These are phyloP conservation scores for Earliella scabrosa DNA, from an alignment of 1,284 basidiomycete genomes.

Conservation along the genomic window DNA sequence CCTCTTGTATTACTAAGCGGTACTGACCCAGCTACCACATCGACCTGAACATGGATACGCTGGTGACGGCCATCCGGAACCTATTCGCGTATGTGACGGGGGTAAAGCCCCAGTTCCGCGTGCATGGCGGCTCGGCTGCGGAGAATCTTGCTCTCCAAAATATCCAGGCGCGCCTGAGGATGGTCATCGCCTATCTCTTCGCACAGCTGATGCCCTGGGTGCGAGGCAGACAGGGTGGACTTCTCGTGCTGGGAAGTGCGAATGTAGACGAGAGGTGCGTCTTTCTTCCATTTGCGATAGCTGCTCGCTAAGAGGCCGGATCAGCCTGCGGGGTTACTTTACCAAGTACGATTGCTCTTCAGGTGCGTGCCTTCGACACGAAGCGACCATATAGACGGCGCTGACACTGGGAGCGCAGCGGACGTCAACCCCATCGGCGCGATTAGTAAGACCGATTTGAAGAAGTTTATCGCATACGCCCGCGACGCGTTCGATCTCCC, in stretches of 20 bases:
- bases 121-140: slow-evolving; percentile 84
- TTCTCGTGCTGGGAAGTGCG: slow-evolving; percentile 94
- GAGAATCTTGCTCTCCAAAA: slow-evolving; percentile 99
- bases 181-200: slow-evolving; percentile 97
- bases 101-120: slow-evolving; percentile 81
- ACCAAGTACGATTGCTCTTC: slow-evolving; percentile 98
- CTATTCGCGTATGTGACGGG: slow-evolving; percentile 89
- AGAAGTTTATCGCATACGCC: slow-evolving; percentile 93
- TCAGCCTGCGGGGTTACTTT: slow-evolving; percentile 90
- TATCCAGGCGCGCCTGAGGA: slow-evolving; percentile 94
- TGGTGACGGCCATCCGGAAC: slow-evolving; percentile 84
- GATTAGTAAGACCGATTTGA: slow-evolving; percentile 97
- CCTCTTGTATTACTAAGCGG: no score
- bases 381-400: no score
- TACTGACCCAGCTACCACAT: slow-evolving; percentile 94
- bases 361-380: slow-evolving; percentile 45
- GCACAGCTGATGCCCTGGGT: slow-evolving; percentile 97
- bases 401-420: slow-evolving; percentile 50
- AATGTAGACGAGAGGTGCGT: slow-evolving; percentile 95
- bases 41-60: slow-evolving; percentile 95
- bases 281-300: no score
- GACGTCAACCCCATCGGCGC: slow-evolving; percentile 99
- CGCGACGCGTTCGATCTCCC: slow-evolving; percentile 82
- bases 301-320: not conserved
- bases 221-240: slow-evolving; percentile 80